Percentiles rank a stretch among this genome's conserved stretches.
Conservation (phyloP, 805 yeast genomes). For the Scheffersomyces coipomensis region DNA sequence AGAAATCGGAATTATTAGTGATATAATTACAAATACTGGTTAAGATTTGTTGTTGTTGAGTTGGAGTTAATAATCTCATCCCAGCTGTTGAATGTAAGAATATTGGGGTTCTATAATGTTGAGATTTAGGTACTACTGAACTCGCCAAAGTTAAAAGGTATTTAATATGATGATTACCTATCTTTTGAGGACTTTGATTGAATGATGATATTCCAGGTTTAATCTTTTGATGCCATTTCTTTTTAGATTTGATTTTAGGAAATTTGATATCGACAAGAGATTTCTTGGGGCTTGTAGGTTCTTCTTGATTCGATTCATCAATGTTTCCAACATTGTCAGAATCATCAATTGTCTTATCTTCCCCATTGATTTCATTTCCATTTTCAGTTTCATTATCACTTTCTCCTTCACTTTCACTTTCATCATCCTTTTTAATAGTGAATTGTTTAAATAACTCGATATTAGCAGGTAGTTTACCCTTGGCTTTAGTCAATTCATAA, state of each 20-base stretch:
- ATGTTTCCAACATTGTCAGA: constrained; percentile 3
- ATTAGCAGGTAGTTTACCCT: background rate
- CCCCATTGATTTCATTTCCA: constrained; percentile 9
- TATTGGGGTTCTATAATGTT: constrained; percentile 62
- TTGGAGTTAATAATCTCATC: constrained; percentile 55
- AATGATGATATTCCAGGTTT: constrained; percentile 60
- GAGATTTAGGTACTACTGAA: constrained; percentile 56
- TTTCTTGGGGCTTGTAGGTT: background rate
- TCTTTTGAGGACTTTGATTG: constrained; percentile 44
- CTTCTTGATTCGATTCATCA: background rate
- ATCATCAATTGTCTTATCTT: constrained; percentile 1
- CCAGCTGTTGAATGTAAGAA: constrained; percentile 73
- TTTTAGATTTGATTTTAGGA: constrained; percentile 32
- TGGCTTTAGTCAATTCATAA: constrained; percentile 10
- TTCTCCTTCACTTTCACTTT: constrained; percentile 14
- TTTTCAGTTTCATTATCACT: constrained; percentile 3
- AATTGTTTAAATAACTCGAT: constrained; percentile 11
- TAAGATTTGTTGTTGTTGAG: constrained; percentile 47
- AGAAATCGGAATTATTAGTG: constrained; percentile 45
- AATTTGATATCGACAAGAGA: constrained; percentile 3
- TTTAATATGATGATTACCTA: constrained; percentile 52
- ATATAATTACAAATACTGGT: constrained; percentile 51
- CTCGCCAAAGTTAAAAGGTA: constrained; percentile 48
- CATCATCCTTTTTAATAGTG: constrained; percentile 9
- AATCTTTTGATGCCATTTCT: constrained; percentile 50